phyloP scores from a whole-genome alignment of 1,284 basidiomycete species.

The Ustilago trichophora region DNA sequence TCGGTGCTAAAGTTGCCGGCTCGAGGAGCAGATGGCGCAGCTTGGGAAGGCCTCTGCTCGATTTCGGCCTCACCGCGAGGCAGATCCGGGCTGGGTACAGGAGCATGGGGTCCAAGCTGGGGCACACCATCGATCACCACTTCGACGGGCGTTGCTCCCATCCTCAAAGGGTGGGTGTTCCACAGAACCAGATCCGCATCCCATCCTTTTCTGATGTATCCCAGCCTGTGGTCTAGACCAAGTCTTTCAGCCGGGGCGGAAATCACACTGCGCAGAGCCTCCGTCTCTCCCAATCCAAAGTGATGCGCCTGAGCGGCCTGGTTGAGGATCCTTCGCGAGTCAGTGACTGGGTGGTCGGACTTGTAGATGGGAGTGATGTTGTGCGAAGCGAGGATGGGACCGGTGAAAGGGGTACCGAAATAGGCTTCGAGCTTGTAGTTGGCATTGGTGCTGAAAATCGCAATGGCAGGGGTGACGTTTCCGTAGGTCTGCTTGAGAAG shows the following conservation, averaged over 20 bases:
- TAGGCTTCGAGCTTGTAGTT: constrained; percentile 87
- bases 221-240: constrained; percentile 83
- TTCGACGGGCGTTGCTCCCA: constrained; percentile 71
- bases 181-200: constrained; percentile 81
- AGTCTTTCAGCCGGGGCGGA: constrained; percentile 79
- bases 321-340: constrained; percentile 80
- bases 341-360: constrained; percentile 78
- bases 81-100: constrained; percentile 17
- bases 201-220: constrained; percentile 75
- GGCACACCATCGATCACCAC: constrained; percentile 74
- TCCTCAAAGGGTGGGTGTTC: constrained; percentile 81
- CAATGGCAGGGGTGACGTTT: constrained; percentile 73
- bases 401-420: constrained; percentile 83
- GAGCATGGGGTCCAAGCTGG: constrained; percentile 62
- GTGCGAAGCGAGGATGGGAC: constrained; percentile 77
- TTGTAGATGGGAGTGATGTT: constrained; percentile 76
- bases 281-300: constrained; percentile 71
- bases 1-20: constrained; percentile 44
- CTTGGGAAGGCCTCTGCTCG: neutral
- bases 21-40: constrained; percentile 25
- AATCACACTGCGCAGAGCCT: constrained; percentile 77
- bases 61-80: neutral
- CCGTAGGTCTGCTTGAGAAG: constrained; percentile 77
- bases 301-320: constrained; percentile 89
- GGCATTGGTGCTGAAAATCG: constrained; percentile 77